A percentile compares a stretch with the other conserved stretches of the same genome.
Evolutionary conservation across 768 basidiomycete genomes (phyloP).

Genomic region (Kwoniella botswanensis): DNA sequence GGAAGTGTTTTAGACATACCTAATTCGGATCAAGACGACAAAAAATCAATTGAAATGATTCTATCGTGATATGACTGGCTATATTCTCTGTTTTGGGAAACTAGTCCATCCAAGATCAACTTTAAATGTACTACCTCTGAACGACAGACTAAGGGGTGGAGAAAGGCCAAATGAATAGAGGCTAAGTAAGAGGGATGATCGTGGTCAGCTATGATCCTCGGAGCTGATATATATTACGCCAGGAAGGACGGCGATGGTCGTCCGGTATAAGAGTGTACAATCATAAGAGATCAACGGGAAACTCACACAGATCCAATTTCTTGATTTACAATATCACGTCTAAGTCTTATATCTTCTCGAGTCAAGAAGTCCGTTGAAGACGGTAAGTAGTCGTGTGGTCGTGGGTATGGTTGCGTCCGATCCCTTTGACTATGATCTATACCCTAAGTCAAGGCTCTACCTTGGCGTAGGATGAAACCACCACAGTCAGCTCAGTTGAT

Average conservation of each 20-base stretch:
- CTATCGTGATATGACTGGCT: background rate
- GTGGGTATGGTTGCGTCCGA: background rate
- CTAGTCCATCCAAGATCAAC: constrained; percentile 11
- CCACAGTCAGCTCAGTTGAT: background rate
- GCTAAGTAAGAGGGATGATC: background rate
- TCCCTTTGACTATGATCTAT: background rate
- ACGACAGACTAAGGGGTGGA: background rate
- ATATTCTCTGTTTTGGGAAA: background rate
- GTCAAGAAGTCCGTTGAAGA: background rate
- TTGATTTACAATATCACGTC: background rate
- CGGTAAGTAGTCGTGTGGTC: constrained; percentile 1
- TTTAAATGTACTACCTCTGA: constrained; percentile 2
- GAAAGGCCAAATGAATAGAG: background rate
- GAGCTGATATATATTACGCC: background rate
- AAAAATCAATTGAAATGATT: constrained; percentile 4
- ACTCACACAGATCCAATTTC: constrained; percentile 13
- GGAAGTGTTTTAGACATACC: constrained; percentile 10
- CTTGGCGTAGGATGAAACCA: background rate
- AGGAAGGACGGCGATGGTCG: background rate
- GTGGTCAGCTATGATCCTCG: background rate
- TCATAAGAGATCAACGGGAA: background rate
- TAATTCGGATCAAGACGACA: constrained; percentile 1
- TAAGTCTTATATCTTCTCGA: background rate
- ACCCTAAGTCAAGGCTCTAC: background rate
- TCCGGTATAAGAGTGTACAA: background rate